phyloP scores from a whole-genome alignment of 1,284 basidiomycete species.

The Puccinia polysora region DNA sequence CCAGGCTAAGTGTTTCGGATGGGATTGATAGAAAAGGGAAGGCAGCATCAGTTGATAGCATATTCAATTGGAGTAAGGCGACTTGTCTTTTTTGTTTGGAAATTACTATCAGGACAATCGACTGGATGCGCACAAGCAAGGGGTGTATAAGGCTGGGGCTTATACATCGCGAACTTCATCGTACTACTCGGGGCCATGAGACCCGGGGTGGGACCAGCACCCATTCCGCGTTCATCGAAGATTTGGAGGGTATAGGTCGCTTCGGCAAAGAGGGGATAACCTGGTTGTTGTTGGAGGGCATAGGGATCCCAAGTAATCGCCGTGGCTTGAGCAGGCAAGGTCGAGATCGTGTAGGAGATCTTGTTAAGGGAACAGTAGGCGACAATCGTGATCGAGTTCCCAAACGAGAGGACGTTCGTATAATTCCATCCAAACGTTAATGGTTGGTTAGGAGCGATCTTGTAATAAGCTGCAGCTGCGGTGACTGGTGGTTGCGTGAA shows the following conservation, averaged over 20 bases:
- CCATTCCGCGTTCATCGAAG: slow-evolving; percentile 70
- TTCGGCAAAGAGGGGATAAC: slow-evolving; percentile 65
- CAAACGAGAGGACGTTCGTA: slow-evolving; percentile 54
- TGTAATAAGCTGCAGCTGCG: slow-evolving; percentile 72
- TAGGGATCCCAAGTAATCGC: slow-evolving; percentile 74
- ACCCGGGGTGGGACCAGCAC: slow-evolving; percentile 62
- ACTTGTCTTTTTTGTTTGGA: too few relatives aligned
- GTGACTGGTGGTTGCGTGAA: slow-evolving; percentile 74
- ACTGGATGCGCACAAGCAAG: slow-evolving; percentile 64
- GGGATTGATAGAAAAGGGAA: not conserved
- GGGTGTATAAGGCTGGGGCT: slow-evolving; percentile 70
- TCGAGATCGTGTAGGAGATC: slow-evolving; percentile 66
- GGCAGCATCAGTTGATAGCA: too few relatives aligned
- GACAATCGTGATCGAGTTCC: slow-evolving; percentile 66
- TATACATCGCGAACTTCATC: slow-evolving; percentile 77
- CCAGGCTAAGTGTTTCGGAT: slow-evolving; percentile 77
- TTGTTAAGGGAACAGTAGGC: slow-evolving; percentile 74
- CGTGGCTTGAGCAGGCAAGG: slow-evolving; percentile 66
- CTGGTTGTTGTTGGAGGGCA: slow-evolving; percentile 66
- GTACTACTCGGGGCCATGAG: slow-evolving; percentile 66
- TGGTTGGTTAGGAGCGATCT: slow-evolving; percentile 68
- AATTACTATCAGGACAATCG: too few relatives aligned
- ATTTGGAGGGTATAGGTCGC: slow-evolving; percentile 72
- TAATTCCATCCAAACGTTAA: slow-evolving; percentile 92
- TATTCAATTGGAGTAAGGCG: too few relatives aligned